Percentiles rank a stretch among this genome's conserved stretches.
Evolutionary conservation across 768 basidiomycete genomes (phyloP).

Genomic region (Boletus vinaceobasis): DNA sequence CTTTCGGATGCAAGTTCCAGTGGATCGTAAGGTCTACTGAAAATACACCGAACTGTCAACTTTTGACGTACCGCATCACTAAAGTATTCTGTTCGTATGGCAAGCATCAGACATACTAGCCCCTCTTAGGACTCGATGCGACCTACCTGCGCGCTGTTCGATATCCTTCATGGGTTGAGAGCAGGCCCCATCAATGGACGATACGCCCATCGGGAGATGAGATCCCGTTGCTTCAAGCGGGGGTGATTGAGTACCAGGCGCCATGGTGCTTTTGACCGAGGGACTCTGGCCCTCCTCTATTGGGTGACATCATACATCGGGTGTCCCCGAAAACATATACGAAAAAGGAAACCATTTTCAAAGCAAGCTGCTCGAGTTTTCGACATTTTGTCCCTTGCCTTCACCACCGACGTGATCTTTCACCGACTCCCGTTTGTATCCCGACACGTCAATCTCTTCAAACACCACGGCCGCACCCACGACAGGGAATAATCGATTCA

Average conservation of each 20-base stretch:
- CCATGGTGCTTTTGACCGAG: slow-evolving; percentile 6
- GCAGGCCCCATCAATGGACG: slow-evolving; percentile 39
- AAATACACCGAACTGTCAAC: background rate
- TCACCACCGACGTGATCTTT: background rate
- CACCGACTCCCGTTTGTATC: slow-evolving; percentile 5
- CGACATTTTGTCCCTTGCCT: background rate
- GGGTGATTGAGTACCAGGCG: slow-evolving; percentile 51
- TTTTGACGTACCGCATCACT: slow-evolving; percentile 25
- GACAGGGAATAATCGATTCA: slow-evolving; percentile 61
- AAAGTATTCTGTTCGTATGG: slow-evolving; percentile 24
- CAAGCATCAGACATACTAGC: background rate
- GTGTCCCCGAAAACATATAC: slow-evolving; percentile 18
- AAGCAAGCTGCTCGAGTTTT: background rate
- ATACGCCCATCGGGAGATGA: slow-evolving; percentile 47
- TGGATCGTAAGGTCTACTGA: background rate
- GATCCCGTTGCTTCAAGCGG: slow-evolving; percentile 49
- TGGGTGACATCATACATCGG: slow-evolving; percentile 28
- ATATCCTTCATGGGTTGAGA: slow-evolving; percentile 37
- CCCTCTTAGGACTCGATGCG: background rate
- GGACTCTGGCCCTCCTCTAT: background rate
- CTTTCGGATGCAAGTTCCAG: background rate
- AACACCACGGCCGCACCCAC: slow-evolving; percentile 47
- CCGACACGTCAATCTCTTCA: slow-evolving; percentile 55
- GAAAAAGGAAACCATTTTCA: slow-evolving; percentile 9
- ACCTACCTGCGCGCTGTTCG: slow-evolving; percentile 45